Base-by-base conservation (phyloP, 768 basidiomycete species). In the Suillus paluster region DNA sequence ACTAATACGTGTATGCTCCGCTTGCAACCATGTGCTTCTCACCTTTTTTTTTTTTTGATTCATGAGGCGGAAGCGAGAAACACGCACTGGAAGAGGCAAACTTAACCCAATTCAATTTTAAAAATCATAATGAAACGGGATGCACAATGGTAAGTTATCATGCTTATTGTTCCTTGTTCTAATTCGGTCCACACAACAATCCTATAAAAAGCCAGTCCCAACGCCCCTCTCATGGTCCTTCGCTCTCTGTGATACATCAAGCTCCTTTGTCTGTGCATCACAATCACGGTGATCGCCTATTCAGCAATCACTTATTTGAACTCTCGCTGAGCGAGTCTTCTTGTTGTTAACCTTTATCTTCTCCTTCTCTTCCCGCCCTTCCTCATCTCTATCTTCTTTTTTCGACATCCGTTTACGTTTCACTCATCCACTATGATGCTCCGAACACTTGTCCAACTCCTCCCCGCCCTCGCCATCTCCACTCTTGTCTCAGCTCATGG, bases 401-500 rank as follows among this genome's bases (percentile, higher is more conserved):
- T 21, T 8, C n/a, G 30, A 50, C 48, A 10, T 6, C 23, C 49
- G 14, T 23, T 7, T 38, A 36, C 33, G 33, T 27, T 19, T 36
- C 30, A 21, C 21, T 33, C 58, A 23, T 52, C 7, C n/a, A n/a
- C n/a, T 23, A 44, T 58, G 17, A 60, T 58, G 55, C 3, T 44
- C 25, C 21, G 25, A 23, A 58, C 10, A 30, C 27, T 56, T 42
- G 48, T 61, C 6, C 1, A 56, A 53, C 39, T 67, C 49, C 33
- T 64, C 27, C n/a, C 66, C 27, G 21, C 36, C n/a, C 54, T 62
- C 30, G 46, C 69, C 27, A 36, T 71, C 1, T 65, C 71, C 7
- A 23, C 64, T 23, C 33, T 72, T 38, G 72, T 70, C 52, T 70
- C 68, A 15, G 72, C 76, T 23, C 75, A 75, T 38, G 75, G 75